Base-by-base conservation (phyloP, 495 filamentous ascomycete species). In the Tuber aestivum region DNA sequence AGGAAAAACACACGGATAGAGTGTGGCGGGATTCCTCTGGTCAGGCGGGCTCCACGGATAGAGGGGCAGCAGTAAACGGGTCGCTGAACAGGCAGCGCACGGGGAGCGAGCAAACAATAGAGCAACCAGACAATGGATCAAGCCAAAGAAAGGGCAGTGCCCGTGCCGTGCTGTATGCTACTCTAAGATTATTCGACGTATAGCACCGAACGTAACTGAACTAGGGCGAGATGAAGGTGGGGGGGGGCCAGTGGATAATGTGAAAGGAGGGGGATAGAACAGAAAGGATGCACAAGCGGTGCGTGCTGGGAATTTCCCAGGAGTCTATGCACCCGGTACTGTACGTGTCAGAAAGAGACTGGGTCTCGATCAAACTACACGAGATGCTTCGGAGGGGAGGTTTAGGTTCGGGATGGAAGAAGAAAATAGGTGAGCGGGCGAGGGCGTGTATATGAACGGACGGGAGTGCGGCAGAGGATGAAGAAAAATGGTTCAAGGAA, bases 271-370 rank as follows among this genome's bases (percentile, higher is more conserved):
- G 56, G 56, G 32, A 65, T 65, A 35, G 56, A 65, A 35, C 27
- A 20, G 16, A 35, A 35, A 32, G 56, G 56, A 65, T 65, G 56
- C 56, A 65, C 27, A 65, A 65, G 56, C 56, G 56, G 56, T 65
- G 16, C 56, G 56, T 65, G 56, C 56, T 65, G 56, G 27, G 27
- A 16, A 35, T 65, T 27, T 32, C 56, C 27, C 56, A 35, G 12
- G 56, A 65, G 70, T 78, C 32, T 68, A 79, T 79, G 72, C 78
- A 79, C 76, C 70, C 61, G 72, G 78, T 75, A n/a, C n/a, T n/a
- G n/a, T n/a, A 79, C 70, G 70, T 75, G 76, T 78, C 65, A 68
- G 70, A 23, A 70, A 78, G 76, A 71, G 72, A 70, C 76, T 79
- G 78, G 73, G 65, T 40, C 77, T 45, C 77, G 61, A 73, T 79